Percentiles rank a stretch among this genome's conserved stretches.
phyloP scores from a whole-genome alignment of 1,139 yeast species.

The Spencermartinsiella ligniputridi region DNA sequence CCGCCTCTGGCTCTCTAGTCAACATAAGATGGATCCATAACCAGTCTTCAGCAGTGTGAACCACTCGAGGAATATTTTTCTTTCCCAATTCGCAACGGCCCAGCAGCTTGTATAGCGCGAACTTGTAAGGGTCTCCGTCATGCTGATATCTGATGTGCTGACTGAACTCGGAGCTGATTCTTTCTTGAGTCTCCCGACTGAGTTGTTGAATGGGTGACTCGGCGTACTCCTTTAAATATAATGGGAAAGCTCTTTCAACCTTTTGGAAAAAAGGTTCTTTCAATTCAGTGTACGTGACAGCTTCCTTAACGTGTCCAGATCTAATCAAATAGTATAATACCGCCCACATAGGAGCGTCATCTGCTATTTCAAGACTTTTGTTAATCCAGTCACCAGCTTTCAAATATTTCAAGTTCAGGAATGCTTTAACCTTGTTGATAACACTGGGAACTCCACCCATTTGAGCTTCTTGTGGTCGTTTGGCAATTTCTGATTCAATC shows the following conservation, averaged over 20 bases:
- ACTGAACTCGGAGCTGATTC: constrained; percentile 75
- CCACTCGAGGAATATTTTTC: constrained; percentile 72
- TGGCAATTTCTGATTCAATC: constrained; percentile 67
- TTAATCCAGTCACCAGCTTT: constrained; percentile 47
- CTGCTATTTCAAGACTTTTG: constrained; percentile 55
- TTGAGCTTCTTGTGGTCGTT: constrained; percentile 51
- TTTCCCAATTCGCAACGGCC: constrained; percentile 85
- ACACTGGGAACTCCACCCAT: constrained; percentile 64
- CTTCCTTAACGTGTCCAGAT: constrained; percentile 77
- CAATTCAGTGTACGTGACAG: constrained; percentile 53
- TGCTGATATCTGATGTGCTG: constrained; percentile 72
- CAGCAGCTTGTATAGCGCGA: constrained; percentile 82
- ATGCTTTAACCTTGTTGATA: constrained; percentile 65
- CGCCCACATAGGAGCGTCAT: constrained; percentile 92
- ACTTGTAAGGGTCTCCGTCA: constrained; percentile 78
- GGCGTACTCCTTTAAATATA: constrained; percentile 69
- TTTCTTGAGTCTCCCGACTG: constrained; percentile 63
- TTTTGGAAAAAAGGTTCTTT: constrained; percentile 64
- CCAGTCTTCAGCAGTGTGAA: constrained; percentile 92
- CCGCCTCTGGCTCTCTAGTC: constrained; percentile 50
- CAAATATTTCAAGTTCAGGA: constrained; percentile 44
- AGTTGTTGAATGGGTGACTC: constrained; percentile 53
- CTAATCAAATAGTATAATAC: constrained; percentile 77
- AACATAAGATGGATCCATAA: constrained; percentile 86
- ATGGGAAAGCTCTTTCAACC: constrained; percentile 79